Evolutionary conservation across 768 basidiomycete species (phyloP).

Genomic region (Dictyophora rubrovolvata): DNA sequence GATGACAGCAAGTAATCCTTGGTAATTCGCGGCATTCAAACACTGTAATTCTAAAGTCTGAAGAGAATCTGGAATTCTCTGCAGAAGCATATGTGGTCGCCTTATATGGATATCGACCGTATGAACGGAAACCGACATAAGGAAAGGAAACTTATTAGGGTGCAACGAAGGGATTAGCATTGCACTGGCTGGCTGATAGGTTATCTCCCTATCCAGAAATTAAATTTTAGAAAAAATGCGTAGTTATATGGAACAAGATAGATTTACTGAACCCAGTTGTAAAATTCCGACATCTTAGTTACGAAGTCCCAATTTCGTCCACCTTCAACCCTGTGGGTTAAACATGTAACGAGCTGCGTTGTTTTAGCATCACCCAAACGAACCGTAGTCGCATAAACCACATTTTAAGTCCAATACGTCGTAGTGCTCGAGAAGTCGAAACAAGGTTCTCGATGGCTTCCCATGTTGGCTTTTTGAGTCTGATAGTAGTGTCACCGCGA

Average conservation of each 20-base stretch:
- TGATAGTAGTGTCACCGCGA: not conserved
- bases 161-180: conserved; percentile 5
- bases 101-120: not conserved
- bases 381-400: conserved; percentile 4
- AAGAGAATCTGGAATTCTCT: not conserved
- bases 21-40: conserved; percentile 2
- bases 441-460: not conserved
- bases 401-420: not conserved
- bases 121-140: not conserved
- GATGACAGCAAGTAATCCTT: conserved; percentile 2
- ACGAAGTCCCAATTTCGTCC: conserved; percentile 5
- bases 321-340: conserved; percentile 1
- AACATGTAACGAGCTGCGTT: not conserved
- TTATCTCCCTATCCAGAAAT: not conserved
- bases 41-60: conserved; percentile 1
- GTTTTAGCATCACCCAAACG: not conserved
- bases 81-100: not conserved
- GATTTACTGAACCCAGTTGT: conserved; percentile 6
- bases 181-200: not conserved
- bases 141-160: conserved; percentile 2
- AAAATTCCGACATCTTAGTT: conserved; percentile 2
- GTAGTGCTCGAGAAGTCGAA: conserved; percentile 1
- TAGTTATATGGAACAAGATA: not conserved
- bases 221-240: not conserved
- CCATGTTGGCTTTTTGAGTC: conserved; percentile 3